phyloP scores from a whole-genome alignment of 1,284 basidiomycete genomes.

The Mycena sp. region DNA sequence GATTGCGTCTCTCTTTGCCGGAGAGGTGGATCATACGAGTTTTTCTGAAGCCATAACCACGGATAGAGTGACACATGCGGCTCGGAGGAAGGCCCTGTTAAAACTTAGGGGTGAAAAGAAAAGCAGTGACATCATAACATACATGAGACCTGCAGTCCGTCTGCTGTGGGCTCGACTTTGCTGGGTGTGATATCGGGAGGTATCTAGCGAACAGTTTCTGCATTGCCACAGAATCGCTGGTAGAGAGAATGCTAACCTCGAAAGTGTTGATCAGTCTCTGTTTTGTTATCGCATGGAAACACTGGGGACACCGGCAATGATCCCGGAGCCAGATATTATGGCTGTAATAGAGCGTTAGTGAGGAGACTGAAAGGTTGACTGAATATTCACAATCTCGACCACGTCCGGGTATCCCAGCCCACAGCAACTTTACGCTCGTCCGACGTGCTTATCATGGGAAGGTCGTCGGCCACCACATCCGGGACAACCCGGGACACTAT shows the following conservation, averaged over 20 bases:
- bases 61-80: conserved; percentile 85
- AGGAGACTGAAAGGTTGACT: background rate
- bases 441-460: conserved; percentile 65
- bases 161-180: conserved; percentile 63
- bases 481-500: background rate
- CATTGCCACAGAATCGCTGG: background rate
- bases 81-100: conserved; percentile 66
- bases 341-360: conserved; percentile 37
- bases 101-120: background rate
- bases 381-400: conserved; percentile 74
- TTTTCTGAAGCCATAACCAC: conserved; percentile 83
- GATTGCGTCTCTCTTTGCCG: conserved; percentile 36
- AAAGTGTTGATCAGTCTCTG: conserved; percentile 91
- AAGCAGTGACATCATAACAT: conserved; percentile 31
- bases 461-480: conserved; percentile 40
- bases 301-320: conserved; percentile 90
- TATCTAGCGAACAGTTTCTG: conserved; percentile 61
- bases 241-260: conserved; percentile 56
- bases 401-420: conserved; percentile 71
- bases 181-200: conserved; percentile 76
- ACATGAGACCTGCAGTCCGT: conserved; percentile 80
- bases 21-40: conserved; percentile 79
- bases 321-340: conserved; percentile 62
- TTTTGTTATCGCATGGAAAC: conserved; percentile 91
- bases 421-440: conserved; percentile 70